Conservation (phyloP, 495 filamentous ascomycete genomes). For the Penicillium subrubescens region DNA sequence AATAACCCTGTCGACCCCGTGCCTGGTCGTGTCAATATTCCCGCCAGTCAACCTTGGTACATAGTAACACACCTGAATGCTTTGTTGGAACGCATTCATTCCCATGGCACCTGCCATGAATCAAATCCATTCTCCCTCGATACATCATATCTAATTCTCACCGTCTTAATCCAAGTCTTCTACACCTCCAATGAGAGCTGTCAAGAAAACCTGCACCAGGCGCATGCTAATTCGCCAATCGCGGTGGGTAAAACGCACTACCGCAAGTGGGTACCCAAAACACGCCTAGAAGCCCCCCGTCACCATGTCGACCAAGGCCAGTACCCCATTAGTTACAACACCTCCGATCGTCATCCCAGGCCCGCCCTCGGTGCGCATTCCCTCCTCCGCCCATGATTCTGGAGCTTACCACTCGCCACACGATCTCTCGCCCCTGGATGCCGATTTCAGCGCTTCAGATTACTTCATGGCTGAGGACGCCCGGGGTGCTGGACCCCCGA, state of each 20-base stretch:
- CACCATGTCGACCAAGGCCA: slow-evolving; percentile 44
- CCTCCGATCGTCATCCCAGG: slow-evolving; percentile 26
- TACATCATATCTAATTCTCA: neutral
- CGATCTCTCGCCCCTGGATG: slow-evolving; percentile 40
- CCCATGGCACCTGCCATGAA: neutral
- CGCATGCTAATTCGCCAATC: slow-evolving; percentile 21
- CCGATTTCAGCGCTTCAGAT: slow-evolving; percentile 34
- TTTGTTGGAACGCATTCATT: neutral
- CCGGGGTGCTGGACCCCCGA: slow-evolving; percentile 32
- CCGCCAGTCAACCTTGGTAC: slow-evolving; percentile 6
- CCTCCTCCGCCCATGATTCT: slow-evolving; percentile 34
- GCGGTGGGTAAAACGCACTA: slow-evolving; percentile 23
- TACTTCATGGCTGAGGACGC: slow-evolving; percentile 44
- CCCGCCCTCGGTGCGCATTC: slow-evolving; percentile 29
- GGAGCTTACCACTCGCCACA: slow-evolving; percentile 39
- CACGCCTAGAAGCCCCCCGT: slow-evolving; percentile 27
- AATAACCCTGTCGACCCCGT: neutral
- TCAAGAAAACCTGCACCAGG: neutral
- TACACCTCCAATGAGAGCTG: slow-evolving; percentile 12
- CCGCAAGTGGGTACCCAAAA: slow-evolving; percentile 39
- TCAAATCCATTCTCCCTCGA: neutral
- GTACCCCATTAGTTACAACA: slow-evolving; percentile 25
- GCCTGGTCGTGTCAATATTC: slow-evolving; percentile 14
- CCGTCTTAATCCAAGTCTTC: neutral
- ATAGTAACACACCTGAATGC: no score